Percentiles rank a stretch among this genome's conserved stretches.
phyloP scores from a whole-genome alignment of 176 grass and related monocot genomes.

The Zea luxurians region DNA sequence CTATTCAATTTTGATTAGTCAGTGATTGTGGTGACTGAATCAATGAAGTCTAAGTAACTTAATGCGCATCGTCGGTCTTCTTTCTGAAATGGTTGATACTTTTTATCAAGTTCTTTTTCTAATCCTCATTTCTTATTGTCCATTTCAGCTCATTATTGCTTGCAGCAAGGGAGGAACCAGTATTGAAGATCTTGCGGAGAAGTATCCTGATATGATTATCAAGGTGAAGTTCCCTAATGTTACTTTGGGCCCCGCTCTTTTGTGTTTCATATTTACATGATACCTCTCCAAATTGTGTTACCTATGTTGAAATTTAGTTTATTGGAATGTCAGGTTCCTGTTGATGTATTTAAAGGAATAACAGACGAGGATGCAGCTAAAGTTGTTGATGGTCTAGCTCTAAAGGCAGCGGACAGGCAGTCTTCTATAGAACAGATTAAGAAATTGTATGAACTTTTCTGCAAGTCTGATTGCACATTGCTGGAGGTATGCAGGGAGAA shows the following conservation, averaged over 20 bases:
- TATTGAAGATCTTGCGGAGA: conserved; percentile 99
- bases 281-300: not conserved
- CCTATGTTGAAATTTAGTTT: conserved; percentile 33
- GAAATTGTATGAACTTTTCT: conserved; percentile 90
- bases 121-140: conserved; percentile 10
- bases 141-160: conserved; percentile 92
- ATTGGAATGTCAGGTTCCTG: conserved; percentile 65
- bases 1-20: too few species aligned
- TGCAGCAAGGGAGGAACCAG: conserved; percentile 95
- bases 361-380: conserved; percentile 93
- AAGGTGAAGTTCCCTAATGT: conserved; percentile 61
- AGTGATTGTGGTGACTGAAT: not conserved
- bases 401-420: conserved; percentile 74
- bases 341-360: conserved; percentile 98
- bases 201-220: conserved; percentile 95
- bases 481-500: conserved; percentile 66
- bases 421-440: conserved; percentile 97
- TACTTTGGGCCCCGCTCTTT: not conserved
- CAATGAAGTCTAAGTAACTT: not conserved
- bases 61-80: not conserved
- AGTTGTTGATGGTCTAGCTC: conserved; percentile 95
- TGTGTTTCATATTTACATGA: not conserved
- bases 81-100: conserved; percentile 10
- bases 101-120: not conserved
- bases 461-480: conserved; percentile 80